Conservation (phyloP, 2,329 filamentous ascomycete species). For the Cladosporium sp. region DNA sequence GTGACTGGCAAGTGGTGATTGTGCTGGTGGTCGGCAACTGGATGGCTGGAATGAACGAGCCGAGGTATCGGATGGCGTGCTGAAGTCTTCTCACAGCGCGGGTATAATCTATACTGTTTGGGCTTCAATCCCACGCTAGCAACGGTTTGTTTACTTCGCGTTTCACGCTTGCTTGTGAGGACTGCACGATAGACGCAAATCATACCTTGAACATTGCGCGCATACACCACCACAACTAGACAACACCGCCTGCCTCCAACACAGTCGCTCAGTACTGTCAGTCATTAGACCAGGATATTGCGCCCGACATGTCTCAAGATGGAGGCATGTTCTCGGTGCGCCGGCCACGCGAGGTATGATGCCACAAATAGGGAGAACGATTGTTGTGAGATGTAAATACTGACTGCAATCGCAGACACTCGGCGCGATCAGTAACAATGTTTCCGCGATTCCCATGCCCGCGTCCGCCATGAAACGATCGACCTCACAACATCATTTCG, state of each 20-base stretch:
- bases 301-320: constrained; percentile 71
- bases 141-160: constrained; percentile 12
- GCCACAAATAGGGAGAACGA: constrained; percentile 5
- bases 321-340: constrained; percentile 85
- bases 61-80: no score
- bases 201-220: background rate
- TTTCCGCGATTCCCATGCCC: constrained; percentile 78
- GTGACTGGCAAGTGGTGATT: no score
- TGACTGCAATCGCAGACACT: constrained; percentile 60
- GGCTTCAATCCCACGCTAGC: background rate
- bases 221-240: background rate
- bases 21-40: background rate
- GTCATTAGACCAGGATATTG: no score
- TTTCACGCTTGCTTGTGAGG: background rate
- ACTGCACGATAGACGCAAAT: background rate
- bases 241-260: constrained; percentile 11
- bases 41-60: constrained; percentile 1
- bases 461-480: constrained; percentile 91
- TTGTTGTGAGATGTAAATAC: constrained; percentile 5
- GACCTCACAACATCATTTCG: constrained; percentile 66
- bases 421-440: constrained; percentile 72
- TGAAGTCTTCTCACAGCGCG: no score
- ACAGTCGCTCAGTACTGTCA: background rate
- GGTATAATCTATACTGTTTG: no score
- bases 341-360: constrained; percentile 78